Base-by-base conservation (phyloP, 495 filamentous ascomycete species). In the Xeromyces bisporus region DNA sequence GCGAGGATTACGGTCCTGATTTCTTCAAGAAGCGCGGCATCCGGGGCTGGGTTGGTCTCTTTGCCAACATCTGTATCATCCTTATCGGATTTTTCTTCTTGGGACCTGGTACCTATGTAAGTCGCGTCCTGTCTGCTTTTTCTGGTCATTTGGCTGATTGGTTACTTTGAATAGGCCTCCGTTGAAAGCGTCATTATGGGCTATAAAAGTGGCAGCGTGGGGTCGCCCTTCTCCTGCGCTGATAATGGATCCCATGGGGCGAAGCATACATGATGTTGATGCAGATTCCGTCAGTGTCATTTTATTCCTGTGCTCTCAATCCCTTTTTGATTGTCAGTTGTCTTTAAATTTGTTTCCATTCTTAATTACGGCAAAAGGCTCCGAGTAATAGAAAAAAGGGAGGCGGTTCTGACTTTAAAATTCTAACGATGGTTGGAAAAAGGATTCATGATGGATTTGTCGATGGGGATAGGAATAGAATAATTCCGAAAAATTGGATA, bases 41-140 rank as follows among this genome's bases (percentile, higher is more conserved):
- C 18, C 65, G 69, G 5, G 77, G 80, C 7, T 74, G 64, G 51
- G 18, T 68, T 24, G 70, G 78, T 29, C 59, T 68, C 13, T 51
- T 62, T 3, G 41, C 83, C 18, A 92, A 89, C 41, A 51, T 81
- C 23, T 25, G 66, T 35, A 67, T 86, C 38, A 84, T 84, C 30
- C 2, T 69, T 12, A 67, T 77, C 23, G 83, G 83, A 1, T 7
- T 84, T 6, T 77, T 80, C 43, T 86, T 87, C 61, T 48, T 92
- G 35, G 66, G 60, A 17, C 74, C 60, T 15, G 83, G 83, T 16
- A 91, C 80, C 11, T 92, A 92, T 46, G 78, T 75, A 33, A 78
- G 75, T 59, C 29, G 2, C 11, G n/a, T 40, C 8, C 2, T 25
- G 11, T 6, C 14, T 12, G 29, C 26, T 11, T 23, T n/a, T n/a